These are phyloP conservation scores for Kwoniella mangroviensis DNA, from an alignment of 768 basidiomycete genomes.

Conservation along the genomic window DNA sequence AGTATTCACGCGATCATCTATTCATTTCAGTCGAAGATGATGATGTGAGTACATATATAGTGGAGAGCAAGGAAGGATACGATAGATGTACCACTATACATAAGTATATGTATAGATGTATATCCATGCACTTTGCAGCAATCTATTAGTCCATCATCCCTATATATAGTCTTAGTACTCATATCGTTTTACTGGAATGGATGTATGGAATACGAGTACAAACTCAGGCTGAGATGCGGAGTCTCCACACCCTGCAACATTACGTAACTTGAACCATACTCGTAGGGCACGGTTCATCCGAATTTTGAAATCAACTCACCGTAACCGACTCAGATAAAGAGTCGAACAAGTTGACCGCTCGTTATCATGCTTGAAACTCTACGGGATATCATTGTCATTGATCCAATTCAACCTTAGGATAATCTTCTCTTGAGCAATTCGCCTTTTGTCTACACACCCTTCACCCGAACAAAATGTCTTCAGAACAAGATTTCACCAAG, in stretches of 20 bases:
- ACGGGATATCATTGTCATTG: too few species aligned
- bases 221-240: too few species aligned
- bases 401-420: neutral
- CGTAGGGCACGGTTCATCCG: constrained; percentile 1
- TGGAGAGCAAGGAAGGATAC: too few species aligned
- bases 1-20: too few species aligned
- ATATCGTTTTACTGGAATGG: too few species aligned
- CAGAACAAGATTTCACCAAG: constrained; percentile 45
- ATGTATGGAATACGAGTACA: neutral
- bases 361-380: neutral
- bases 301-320: neutral
- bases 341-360: neutral
- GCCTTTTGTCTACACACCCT: neutral
- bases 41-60: too few species aligned
- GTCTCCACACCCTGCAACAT: neutral
- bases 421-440: neutral
- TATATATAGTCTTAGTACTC: too few species aligned
- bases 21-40: too few species aligned
- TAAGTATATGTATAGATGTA: too few species aligned
- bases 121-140: too few species aligned
- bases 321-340: neutral
- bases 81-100: too few species aligned
- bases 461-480: constrained; percentile 13
- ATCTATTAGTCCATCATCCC: too few species aligned
- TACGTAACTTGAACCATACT: neutral